These are phyloP conservation scores for Cunninghamia lanceolata DNA, from an alignment of 75 land plant genomes.

Conservation along the genomic window DNA sequence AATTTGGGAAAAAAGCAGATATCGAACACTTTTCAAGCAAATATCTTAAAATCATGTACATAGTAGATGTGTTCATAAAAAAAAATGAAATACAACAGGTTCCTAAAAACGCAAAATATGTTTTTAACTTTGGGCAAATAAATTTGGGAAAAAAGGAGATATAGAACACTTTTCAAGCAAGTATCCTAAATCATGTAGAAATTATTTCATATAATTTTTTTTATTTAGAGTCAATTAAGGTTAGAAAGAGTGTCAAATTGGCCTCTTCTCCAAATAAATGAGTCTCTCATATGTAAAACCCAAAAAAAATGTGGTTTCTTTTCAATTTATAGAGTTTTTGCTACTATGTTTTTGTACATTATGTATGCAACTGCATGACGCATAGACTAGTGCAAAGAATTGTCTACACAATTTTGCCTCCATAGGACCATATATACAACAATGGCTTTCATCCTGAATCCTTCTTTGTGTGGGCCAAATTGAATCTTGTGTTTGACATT, in stretches of 20 bases:
- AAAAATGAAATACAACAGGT: not conserved
- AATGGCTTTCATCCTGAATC: not conserved
- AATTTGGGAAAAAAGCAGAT: too few relatives aligned
- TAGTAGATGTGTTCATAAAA: not conserved
- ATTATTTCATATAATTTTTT: too few relatives aligned
- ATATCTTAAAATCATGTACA: too few relatives aligned
- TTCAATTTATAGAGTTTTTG: not conserved
- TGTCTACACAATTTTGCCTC: not conserved
- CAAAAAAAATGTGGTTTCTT: not conserved
- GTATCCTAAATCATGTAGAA: too few relatives aligned
- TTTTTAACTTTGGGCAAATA: not conserved
- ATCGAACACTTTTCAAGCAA: not conserved
- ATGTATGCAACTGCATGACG: not conserved
- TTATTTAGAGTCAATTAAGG: not conserved
- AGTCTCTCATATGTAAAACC: not conserved
- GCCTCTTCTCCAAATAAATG: not conserved
- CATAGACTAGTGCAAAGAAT: not conserved
- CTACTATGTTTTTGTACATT: not conserved
- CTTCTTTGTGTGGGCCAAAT: not conserved
- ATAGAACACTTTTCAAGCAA: not conserved
- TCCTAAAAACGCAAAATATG: not conserved
- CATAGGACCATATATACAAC: not conserved
- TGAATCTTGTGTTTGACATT: not conserved
- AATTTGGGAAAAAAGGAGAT: too few relatives aligned
- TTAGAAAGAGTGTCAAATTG: not conserved